Evolutionary conservation across 2,329 filamentous ascomycete species (phyloP).

Genomic region (Colletotrichum abscissum): DNA sequence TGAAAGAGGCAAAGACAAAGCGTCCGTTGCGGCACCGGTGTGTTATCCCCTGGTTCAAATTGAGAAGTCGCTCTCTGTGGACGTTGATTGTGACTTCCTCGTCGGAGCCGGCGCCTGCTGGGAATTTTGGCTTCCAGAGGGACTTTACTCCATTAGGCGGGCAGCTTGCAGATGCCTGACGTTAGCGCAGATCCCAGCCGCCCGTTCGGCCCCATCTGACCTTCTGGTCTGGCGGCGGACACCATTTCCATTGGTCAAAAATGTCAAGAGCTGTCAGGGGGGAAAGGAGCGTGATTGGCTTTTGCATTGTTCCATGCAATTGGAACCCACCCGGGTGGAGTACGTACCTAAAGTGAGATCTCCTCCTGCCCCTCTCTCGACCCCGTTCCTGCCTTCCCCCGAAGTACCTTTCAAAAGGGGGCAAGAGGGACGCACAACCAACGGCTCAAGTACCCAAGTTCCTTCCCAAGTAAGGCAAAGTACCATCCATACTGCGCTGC

Average conservation of each 20-base stretch:
- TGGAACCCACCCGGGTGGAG: not conserved
- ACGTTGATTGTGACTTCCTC: not conserved
- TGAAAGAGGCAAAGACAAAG: not conserved
- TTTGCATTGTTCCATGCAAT: not conserved
- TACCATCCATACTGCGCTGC: too few species aligned
- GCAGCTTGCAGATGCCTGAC: slow-evolving; percentile 17
- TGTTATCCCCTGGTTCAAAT: not conserved
- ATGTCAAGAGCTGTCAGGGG: not conserved
- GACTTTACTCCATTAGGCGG: not conserved
- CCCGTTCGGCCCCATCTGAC: not conserved
- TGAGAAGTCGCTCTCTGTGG: not conserved
- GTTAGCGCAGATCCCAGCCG: slow-evolving; percentile 34
- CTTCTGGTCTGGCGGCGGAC: not conserved
- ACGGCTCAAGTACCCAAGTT: not conserved
- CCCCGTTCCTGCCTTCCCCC: not conserved
- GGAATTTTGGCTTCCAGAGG: not conserved
- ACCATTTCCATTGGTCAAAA: not conserved
- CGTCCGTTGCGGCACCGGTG: not conserved
- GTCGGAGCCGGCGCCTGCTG: slow-evolving; percentile 22
- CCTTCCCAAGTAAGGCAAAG: too few species aligned
- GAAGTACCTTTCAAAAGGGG: not conserved
- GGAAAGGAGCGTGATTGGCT: not conserved
- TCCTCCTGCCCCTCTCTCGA: slow-evolving; percentile 3
- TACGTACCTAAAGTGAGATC: slow-evolving; percentile 11
- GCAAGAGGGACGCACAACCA: slow-evolving; percentile 5